A percentile compares a stretch with the other conserved stretches of the same genome.
Conservation (phyloP, 2,329 filamentous ascomycete species). For the Epichloe amarillans region DNA sequence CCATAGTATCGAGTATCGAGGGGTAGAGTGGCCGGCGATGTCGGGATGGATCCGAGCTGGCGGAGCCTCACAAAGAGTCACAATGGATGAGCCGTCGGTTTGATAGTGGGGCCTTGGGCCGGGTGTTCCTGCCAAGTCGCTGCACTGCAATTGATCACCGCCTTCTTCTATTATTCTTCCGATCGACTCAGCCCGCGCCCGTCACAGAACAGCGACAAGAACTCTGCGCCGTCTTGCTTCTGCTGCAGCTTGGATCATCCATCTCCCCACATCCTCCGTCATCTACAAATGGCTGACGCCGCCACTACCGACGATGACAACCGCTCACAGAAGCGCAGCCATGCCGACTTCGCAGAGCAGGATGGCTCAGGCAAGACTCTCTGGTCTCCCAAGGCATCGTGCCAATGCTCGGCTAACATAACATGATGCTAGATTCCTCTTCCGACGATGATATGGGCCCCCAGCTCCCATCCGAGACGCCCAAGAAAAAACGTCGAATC, state of each 20-base stretch:
- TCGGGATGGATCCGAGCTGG: background rate
- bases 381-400: background rate
- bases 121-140: background rate
- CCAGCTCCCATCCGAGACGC: conserved; percentile 67
- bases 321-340: conserved; percentile 34
- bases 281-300: conserved; percentile 2
- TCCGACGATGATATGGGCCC: conserved; percentile 86
- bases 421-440: conserved; percentile 41
- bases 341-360: conserved; percentile 38
- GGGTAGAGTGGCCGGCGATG: no score
- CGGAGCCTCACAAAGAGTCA: no score
- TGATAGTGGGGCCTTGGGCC: background rate
- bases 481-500: conserved; percentile 82
- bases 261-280: background rate
- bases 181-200: background rate
- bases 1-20: no score
- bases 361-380: conserved; percentile 26
- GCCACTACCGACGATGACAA: conserved; percentile 18
- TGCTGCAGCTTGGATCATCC: background rate
- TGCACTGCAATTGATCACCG: background rate
- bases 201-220: background rate
- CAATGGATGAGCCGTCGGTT: no score
- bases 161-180: background rate
- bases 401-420: conserved; percentile 3
- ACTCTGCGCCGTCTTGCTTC: background rate